phyloP scores from a whole-genome alignment of 176 grass and related monocot genomes.

The Miscanthus lutarioriparius region DNA sequence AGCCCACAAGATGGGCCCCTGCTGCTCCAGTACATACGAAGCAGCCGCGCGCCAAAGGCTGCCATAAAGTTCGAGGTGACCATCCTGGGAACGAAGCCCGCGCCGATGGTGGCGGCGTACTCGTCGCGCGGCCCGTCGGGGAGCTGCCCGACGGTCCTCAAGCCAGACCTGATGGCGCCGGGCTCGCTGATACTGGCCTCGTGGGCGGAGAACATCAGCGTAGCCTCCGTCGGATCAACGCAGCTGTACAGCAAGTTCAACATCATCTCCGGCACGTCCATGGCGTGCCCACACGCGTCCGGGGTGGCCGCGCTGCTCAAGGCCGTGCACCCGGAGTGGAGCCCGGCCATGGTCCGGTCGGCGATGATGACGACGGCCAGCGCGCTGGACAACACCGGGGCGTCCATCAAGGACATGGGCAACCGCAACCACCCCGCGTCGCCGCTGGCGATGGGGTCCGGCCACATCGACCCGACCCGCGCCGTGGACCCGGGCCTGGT shows the following conservation, averaged over 20 bases:
- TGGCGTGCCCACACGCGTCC: slow-evolving; percentile 74
- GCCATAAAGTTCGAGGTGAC: slow-evolving; percentile 55
- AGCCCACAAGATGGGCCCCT: slow-evolving; percentile 41
- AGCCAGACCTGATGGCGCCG: slow-evolving; percentile 75
- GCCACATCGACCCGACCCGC: slow-evolving; percentile 62
- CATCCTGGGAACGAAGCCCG: slow-evolving; percentile 37
- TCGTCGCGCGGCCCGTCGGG: slow-evolving; percentile 67
- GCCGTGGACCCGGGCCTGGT: slow-evolving; percentile 69
- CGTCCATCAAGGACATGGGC: slow-evolving; percentile 63
- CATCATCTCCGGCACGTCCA: slow-evolving; percentile 77
- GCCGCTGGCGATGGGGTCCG: slow-evolving; percentile 70
- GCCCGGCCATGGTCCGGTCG: slow-evolving; percentile 62
- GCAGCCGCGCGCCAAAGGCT: slow-evolving; percentile 42
- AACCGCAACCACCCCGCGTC: slow-evolving; percentile 19
- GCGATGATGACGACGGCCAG: slow-evolving; percentile 85
- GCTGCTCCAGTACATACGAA: slow-evolving; percentile 51
- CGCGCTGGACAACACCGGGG: slow-evolving; percentile 51
- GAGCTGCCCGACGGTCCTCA: slow-evolving; percentile 64
- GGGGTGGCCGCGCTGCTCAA: slow-evolving; percentile 66
- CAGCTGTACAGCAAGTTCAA: slow-evolving; percentile 55
- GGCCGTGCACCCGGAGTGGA: slow-evolving; percentile 59
- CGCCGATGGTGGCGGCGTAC: slow-evolving; percentile 55
- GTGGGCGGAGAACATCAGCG: slow-evolving; percentile 60
- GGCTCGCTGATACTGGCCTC: slow-evolving; percentile 65
- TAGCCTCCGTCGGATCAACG: slow-evolving; percentile 30